phyloP scores from a whole-genome alignment of 2,329 filamentous ascomycete genomes.

The Thermoascus crustaceus region DNA sequence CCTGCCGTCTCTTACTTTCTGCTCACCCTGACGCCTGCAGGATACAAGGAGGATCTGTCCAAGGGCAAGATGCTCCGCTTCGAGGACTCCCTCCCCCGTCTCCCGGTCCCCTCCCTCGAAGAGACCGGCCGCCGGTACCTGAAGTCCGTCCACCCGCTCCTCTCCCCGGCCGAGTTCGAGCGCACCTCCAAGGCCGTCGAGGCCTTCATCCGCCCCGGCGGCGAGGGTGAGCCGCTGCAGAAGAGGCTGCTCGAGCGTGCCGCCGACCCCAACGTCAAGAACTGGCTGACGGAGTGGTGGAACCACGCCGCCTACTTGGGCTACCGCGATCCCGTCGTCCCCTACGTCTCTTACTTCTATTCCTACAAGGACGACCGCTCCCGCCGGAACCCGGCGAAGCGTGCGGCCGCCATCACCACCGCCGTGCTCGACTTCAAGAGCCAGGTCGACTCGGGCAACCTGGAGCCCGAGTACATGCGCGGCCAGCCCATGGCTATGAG shows the following conservation, averaged over 20 bases:
- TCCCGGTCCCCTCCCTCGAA: conserved; percentile 56
- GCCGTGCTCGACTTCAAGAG: conserved; percentile 89
- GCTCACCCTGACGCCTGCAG: no score
- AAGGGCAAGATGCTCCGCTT: conserved; percentile 60
- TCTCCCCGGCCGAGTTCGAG: conserved; percentile 51
- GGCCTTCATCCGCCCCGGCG: conserved; percentile 82
- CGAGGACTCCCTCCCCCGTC: conserved; percentile 55
- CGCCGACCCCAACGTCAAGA: conserved; percentile 72
- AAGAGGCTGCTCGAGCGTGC: conserved; percentile 73
- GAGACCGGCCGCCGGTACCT: conserved; percentile 58
- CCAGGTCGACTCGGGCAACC: conserved; percentile 68
- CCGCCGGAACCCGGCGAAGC: conserved; percentile 80
- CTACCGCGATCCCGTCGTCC: conserved; percentile 92
- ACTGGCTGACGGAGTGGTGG: conserved; percentile 99
- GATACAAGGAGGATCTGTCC: conserved; percentile 56
- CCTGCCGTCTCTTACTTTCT: neutral
- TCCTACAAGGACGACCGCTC: conserved; percentile 90
- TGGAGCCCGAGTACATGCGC: conserved; percentile 99
- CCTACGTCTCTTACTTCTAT: conserved; percentile 99
- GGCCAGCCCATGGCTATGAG: conserved; percentile 96
- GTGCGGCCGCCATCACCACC: conserved; percentile 81
- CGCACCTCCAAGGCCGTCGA: conserved; percentile 69
- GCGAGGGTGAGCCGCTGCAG: conserved; percentile 74
- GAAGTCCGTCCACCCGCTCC: conserved; percentile 57
- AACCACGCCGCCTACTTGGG: conserved; percentile 86